phyloP scores from a whole-genome alignment of 805 yeast species.

The Pichia cabralensis region DNA sequence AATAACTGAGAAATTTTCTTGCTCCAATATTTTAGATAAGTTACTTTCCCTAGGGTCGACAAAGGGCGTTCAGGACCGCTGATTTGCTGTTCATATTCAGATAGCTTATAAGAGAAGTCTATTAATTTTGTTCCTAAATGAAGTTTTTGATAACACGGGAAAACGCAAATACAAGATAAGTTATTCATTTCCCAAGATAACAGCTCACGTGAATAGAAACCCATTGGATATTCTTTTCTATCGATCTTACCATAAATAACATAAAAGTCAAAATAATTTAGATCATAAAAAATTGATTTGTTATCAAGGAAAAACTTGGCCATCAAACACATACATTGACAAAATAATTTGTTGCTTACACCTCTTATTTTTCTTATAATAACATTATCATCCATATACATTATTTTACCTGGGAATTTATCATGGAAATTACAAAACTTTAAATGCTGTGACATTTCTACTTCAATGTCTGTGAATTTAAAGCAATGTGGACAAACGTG shows the following conservation, averaged over 20 bases:
- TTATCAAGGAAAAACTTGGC: slow-evolving; percentile 84
- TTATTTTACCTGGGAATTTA: slow-evolving; percentile 53
- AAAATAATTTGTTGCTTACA: slow-evolving; percentile 47
- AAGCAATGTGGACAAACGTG: slow-evolving; percentile 78
- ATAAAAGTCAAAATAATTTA: slow-evolving; percentile 74
- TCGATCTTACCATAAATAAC: slow-evolving; percentile 47
- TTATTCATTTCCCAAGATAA: slow-evolving; percentile 74
- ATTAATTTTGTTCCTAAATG: slow-evolving; percentile 73
- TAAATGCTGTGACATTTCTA: slow-evolving; percentile 42
- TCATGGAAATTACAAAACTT: slow-evolving; percentile 30
- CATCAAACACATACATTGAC: slow-evolving; percentile 76
- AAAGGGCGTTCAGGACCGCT: slow-evolving; percentile 94
- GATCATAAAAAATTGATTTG: slow-evolving; percentile 75
- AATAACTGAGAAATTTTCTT: slow-evolving; percentile 36
- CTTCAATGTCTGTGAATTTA: slow-evolving; percentile 51
- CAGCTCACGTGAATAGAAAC: slow-evolving; percentile 84
- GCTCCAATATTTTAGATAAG: slow-evolving; percentile 74
- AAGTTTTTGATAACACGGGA: slow-evolving; percentile 84
- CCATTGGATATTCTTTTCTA: slow-evolving; percentile 52
- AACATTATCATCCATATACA: slow-evolving; percentile 49
- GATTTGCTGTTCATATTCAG: slow-evolving; percentile 47
- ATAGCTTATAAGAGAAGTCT: slow-evolving; percentile 72
- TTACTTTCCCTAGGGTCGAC: slow-evolving; percentile 66
- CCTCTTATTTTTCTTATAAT: slow-evolving; percentile 65
- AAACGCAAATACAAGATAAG: slow-evolving; percentile 80